Conservation (phyloP, 257 asterid genomes). For the Scutellaria minor region DNA sequence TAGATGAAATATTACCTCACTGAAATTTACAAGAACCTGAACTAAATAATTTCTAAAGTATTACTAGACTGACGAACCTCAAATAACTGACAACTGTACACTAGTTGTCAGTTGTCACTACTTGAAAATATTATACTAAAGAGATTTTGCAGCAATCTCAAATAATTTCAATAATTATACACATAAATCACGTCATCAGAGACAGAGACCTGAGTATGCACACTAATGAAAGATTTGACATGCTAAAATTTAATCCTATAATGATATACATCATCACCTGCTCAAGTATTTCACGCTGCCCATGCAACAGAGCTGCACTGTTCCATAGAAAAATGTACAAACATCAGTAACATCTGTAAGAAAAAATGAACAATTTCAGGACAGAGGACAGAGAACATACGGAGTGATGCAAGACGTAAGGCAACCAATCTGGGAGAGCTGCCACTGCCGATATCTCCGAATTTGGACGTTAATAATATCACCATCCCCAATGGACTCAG, state of each 20-base stretch:
- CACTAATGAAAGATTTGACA: neutral
- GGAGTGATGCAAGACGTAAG: slow-evolving; percentile 86
- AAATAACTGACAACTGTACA: no score
- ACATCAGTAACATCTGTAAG: slow-evolving; percentile 26
- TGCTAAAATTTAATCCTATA: neutral
- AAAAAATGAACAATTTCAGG: slow-evolving; percentile 9
- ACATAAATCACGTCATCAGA: neutral
- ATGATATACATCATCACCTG: slow-evolving; percentile 56
- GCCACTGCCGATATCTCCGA: slow-evolving; percentile 95
- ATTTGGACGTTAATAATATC: slow-evolving; percentile 94
- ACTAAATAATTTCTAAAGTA: neutral
- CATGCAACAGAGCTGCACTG: slow-evolving; percentile 92
- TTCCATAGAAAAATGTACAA: slow-evolving; percentile 34
- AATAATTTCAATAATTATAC: neutral
- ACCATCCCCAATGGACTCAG: slow-evolving; percentile 97
- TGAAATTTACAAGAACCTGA: neutral
- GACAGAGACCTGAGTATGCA: neutral
- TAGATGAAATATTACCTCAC: slow-evolving; percentile 3
- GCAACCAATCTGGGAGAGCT: slow-evolving; percentile 82
- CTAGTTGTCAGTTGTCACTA: no score
- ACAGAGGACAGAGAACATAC: slow-evolving; percentile 52
- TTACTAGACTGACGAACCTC: no score
- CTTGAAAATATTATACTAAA: neutral
- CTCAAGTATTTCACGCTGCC: slow-evolving; percentile 82
- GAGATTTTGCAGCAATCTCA: neutral